A percentile compares a stretch with the other conserved stretches of the same genome.
Conservation (phyloP, 257 asterid species). For the Solanum ossicruentum region DNA sequence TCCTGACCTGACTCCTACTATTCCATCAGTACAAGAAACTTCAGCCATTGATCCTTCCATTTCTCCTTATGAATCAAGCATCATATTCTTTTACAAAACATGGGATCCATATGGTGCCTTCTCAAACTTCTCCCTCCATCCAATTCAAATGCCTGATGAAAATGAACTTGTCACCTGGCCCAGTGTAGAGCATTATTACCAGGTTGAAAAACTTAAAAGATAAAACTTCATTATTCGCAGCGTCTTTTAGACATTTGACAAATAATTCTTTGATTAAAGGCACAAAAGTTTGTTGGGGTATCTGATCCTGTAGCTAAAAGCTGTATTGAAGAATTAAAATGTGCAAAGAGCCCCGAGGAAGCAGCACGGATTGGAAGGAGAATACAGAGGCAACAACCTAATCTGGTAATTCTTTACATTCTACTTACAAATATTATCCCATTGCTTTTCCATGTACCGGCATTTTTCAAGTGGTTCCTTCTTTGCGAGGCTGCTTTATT, state of each 20-base stretch:
- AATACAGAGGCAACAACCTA: conserved; percentile 59
- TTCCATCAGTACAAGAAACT: conserved; percentile 79
- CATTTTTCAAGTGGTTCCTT: neutral
- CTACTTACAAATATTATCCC: neutral
- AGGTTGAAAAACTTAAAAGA: conserved; percentile 29
- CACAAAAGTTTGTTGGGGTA: conserved; percentile 64
- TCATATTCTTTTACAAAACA: conserved; percentile 84
- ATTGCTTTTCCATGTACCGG: neutral
- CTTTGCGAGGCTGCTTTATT: neutral
- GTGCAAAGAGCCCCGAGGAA: conserved; percentile 89
- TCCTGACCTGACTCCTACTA: conserved; percentile 77
- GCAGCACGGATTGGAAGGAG: conserved; percentile 92
- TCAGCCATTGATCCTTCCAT: conserved; percentile 72
- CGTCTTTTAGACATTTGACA: neutral
- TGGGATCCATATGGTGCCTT: conserved; percentile 97
- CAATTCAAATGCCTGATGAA: conserved; percentile 59
- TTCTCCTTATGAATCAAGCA: conserved; percentile 76
- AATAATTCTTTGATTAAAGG: conserved; percentile 31
- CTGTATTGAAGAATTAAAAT: conserved; percentile 51
- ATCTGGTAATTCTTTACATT: conserved; percentile 44
- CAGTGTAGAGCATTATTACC: conserved; percentile 96
- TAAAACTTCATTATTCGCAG: neutral
- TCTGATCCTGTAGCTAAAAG: conserved; percentile 45
- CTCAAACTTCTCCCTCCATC: conserved; percentile 91
- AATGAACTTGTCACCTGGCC: conserved; percentile 56